Percentiles rank a stretch among this genome's conserved stretches.
These are phyloP conservation scores for Keithomyces neogunnii DNA, from an alignment of 2,329 filamentous ascomycete genomes.

Conservation along the genomic window DNA sequence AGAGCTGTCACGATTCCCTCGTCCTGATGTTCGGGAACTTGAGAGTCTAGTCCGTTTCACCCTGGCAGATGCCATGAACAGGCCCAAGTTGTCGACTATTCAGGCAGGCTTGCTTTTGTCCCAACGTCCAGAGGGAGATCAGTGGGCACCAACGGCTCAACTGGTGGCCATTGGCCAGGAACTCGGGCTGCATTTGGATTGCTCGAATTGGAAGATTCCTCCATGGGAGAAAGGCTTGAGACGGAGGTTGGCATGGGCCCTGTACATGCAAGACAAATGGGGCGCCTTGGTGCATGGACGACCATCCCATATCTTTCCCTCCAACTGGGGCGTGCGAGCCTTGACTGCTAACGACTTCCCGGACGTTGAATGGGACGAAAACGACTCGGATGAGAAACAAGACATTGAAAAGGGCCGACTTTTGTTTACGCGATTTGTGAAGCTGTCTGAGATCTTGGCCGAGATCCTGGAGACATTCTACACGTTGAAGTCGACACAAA, in stretches of 20 bases:
- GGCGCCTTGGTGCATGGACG: conserved; percentile 76
- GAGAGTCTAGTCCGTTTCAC: conserved; percentile 67
- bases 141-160: conserved; percentile 80
- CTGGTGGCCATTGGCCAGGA: conserved; percentile 82
- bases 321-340: conserved; percentile 68
- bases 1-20: conserved; percentile 52
- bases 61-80: conserved; percentile 67
- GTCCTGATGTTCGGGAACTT: conserved; percentile 64
- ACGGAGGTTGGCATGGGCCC: conserved; percentile 79
- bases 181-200: conserved; percentile 82
- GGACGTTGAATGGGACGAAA: conserved; percentile 60
- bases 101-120: conserved; percentile 69
- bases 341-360: conserved; percentile 63
- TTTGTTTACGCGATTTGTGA: conserved; percentile 68
- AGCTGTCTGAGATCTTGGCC: conserved; percentile 64
- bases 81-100: conserved; percentile 73
- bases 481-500: conserved; percentile 66
- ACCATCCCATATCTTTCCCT: conserved; percentile 62
- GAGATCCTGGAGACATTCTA: conserved; percentile 81
- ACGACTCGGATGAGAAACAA: conserved; percentile 50
- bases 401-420: conserved; percentile 61
- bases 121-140: conserved; percentile 67
- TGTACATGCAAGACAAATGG: conserved; percentile 95
- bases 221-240: conserved; percentile 78
- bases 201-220: conserved; percentile 78